Conservation (phyloP, 2,329 filamentous ascomycete genomes). For the Epichloe gansuensis region DNA sequence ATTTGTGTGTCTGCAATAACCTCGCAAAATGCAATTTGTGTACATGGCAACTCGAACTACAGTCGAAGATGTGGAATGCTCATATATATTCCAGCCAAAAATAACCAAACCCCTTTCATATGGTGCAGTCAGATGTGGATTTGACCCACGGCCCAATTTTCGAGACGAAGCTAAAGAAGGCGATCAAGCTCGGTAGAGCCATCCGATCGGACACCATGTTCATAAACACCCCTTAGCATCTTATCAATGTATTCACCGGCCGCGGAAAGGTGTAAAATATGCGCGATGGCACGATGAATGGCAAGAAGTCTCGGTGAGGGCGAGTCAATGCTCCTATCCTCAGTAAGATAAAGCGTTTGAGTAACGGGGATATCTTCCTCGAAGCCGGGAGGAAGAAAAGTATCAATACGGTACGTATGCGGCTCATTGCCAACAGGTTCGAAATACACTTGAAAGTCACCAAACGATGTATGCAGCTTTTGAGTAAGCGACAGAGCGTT, state of each 20-base stretch:
- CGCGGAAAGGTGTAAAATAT: conserved; percentile 20
- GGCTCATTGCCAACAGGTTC: conserved; percentile 3
- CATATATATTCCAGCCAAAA: background rate
- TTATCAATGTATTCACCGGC: conserved; percentile 21
- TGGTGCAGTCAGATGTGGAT: too few species aligned
- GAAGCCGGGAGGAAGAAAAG: conserved; percentile 5
- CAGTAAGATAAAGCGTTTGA: conserved; percentile 16
- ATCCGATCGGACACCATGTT: conserved; percentile 1
- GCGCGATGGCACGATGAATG: conserved; percentile 20
- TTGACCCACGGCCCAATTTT: too few species aligned
- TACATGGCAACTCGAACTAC: too few species aligned
- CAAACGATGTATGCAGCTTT: conserved; percentile 10
- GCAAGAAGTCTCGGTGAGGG: conserved; percentile 21
- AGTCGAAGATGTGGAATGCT: too few species aligned
- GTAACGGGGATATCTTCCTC: conserved; percentile 15
- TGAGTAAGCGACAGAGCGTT: conserved; percentile 21
- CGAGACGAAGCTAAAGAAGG: too few species aligned
- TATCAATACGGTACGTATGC: conserved; percentile 20
- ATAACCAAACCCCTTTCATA: too few species aligned
- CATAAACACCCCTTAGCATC: conserved; percentile 10
- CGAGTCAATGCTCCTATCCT: conserved; percentile 16
- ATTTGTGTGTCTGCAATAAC: too few species aligned
- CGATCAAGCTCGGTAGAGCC: background rate
- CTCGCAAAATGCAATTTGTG: too few species aligned
- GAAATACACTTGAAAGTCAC: conserved; percentile 13